Percentiles rank a stretch among this genome's conserved stretches.
phyloP scores from a whole-genome alignment of 257 asterid species.

The Fraxinus anomala region DNA sequence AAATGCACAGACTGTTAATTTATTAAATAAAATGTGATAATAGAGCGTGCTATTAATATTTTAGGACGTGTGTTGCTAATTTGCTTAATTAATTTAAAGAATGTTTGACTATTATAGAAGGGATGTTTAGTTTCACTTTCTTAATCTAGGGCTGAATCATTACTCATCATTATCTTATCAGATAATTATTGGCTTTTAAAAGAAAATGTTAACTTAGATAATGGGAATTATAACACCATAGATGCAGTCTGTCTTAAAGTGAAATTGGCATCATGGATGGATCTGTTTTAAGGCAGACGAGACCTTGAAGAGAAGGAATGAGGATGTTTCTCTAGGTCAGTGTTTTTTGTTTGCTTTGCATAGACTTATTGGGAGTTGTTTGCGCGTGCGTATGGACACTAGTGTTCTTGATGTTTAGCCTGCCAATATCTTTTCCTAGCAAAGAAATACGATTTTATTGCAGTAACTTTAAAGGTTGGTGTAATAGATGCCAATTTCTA shows the following conservation, averaged over 20 bases:
- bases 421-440: slow-evolving; percentile 1
- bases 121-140: not conserved
- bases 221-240: not conserved
- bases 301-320: slow-evolving; percentile 3
- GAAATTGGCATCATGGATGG: not conserved
- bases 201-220: not conserved
- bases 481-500: not conserved
- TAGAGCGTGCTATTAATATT: not conserved
- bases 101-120: not conserved
- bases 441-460: slow-evolving; percentile 9
- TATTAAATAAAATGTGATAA: not conserved
- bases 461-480: not conserved
- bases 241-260: not conserved
- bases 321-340: not conserved
- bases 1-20: not conserved
- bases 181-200: not conserved
- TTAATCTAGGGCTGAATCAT: not conserved
- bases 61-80: not conserved
- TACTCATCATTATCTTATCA: not conserved
- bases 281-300: not conserved
- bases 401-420: not conserved
- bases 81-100: not conserved
- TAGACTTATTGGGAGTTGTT: not conserved
- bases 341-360: not conserved
- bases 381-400: not conserved